Evolutionary conservation across 805 yeast genomes (phyloP).

Genomic region (Candida suzukii): DNA sequence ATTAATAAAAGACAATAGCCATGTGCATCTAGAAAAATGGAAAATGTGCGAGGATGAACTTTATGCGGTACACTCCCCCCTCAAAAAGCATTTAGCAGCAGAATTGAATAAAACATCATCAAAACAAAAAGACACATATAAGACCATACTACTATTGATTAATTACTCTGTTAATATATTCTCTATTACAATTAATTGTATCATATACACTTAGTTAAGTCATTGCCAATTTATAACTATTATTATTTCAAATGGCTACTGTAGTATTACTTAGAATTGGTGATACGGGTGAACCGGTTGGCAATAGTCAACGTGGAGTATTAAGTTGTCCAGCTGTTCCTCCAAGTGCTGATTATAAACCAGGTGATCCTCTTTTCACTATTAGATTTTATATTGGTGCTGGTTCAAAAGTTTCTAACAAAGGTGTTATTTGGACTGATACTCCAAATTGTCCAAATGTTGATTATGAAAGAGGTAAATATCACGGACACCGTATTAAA

Average conservation of each 20-base stretch:
- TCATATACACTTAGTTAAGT: no score
- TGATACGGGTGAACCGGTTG: conserved; percentile 40
- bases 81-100: no score
- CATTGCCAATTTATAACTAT: background rate
- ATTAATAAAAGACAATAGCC: no score
- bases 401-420: conserved; percentile 63
- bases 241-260: conserved; percentile 19
- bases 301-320: conserved; percentile 36
- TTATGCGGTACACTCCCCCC: no score
- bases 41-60: no score
- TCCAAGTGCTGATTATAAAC: conserved; percentile 21
- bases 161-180: no score
- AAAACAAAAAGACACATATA: no score
- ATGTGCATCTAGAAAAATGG: no score
- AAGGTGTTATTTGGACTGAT: conserved; percentile 70
- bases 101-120: no score
- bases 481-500: conserved; percentile 41
- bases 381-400: conserved; percentile 66
- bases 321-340: conserved; percentile 42
- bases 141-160: no score
- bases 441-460: conserved; percentile 41
- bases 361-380: conserved; percentile 33
- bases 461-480: conserved; percentile 50
- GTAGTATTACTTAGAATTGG: conserved; percentile 41
- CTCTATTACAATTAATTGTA: no score